Percentiles rank a stretch among this genome's conserved stretches.
Conservation (phyloP, 1,139 yeast genomes). For the Lodderomyces parapsilosis region DNA sequence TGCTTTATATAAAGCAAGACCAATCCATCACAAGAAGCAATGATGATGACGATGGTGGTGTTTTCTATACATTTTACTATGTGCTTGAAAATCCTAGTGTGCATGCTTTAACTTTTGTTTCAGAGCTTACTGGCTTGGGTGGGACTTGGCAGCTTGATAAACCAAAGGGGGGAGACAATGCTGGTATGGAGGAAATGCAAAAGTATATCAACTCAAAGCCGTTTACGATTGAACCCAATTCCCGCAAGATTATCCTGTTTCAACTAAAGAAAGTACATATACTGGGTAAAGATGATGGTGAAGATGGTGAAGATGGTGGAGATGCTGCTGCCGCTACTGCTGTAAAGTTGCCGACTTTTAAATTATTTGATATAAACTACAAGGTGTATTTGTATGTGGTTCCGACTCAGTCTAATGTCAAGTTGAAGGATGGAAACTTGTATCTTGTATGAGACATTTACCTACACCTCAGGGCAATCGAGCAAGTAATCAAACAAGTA, state of each 20-base stretch:
- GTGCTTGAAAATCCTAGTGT: constrained; percentile 75
- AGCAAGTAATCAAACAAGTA: too few relatives aligned
- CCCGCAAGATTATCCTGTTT: constrained; percentile 43
- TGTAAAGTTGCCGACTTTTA: constrained; percentile 53
- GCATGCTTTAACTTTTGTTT: constrained; percentile 61
- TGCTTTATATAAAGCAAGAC: constrained; percentile 26
- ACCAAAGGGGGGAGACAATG: not conserved
- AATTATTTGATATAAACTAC: constrained; percentile 64
- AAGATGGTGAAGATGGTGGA: constrained; percentile 14
- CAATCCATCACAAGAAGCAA: too few relatives aligned
- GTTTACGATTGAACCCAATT: constrained; percentile 63
- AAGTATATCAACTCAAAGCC: constrained; percentile 19
- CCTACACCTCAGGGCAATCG: too few relatives aligned
- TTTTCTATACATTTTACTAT: constrained; percentile 37
- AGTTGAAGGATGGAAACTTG: constrained; percentile 17
- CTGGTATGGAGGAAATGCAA: not conserved
- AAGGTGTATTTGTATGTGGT: constrained; percentile 61
- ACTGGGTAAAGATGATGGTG: not conserved
- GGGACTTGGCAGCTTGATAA: constrained; percentile 29
- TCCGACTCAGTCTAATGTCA: constrained; percentile 37
- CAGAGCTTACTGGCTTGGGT: constrained; percentile 30
- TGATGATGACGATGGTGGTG: constrained; percentile 14
- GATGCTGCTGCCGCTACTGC: not conserved
- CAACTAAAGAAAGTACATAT: constrained; percentile 11
- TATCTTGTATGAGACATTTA: constrained; percentile 9